Evolutionary conservation across 1,284 basidiomycete species (phyloP), one percentile per base, ranked within the genome.

Genomic region (Inonotus obliquus): DNA sequence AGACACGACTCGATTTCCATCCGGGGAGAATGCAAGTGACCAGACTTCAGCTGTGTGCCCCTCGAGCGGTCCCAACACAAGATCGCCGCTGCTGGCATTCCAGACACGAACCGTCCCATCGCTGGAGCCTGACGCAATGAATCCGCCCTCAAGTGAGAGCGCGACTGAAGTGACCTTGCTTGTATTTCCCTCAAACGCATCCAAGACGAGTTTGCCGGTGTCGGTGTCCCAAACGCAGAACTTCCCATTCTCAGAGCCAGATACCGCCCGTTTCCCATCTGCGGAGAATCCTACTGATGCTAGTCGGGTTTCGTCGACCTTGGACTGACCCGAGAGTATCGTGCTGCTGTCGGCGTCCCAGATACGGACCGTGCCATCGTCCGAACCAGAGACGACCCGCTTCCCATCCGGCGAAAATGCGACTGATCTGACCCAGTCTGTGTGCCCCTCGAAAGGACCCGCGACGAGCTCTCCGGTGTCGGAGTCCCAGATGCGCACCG

Each of bases 81-180:
- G n/a, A 1, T 19, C 21, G 4, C 49, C 49, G 13, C 17, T 44
- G 6, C 41, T 21, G 5, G 41, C 41, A 44, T 66, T 54, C 65
- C 62, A 66, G 0, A 66, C 49, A n/a, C 65, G 61, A 45, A 65
- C 47, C 32, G 65, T 66, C 1, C 51, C 19, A 44, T 66, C 65
- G 48, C 45, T 9, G 19, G 61, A 63, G 11, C 29, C 58, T 19
- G 58, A 54, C 21, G 47, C 47, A 23, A 66, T 29, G n/a, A 35
- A 29, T n/a, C 52, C n/a, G 17, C 41, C 61, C 32, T 66, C 60
- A 3, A 44, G 48, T 2, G 64, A 65, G 52, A 65, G 60, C 3
- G 51, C 55, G 19, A 66, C 48, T 23, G 49, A 62, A 9, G 3
- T 38, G 25, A 65, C 60, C 4, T 19, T 9, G 17, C 6, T 29